A percentile compares a stretch with the other conserved stretches of the same genome.
These are phyloP conservation scores for Xanthoconium purpureum DNA, from an alignment of 768 basidiomycete species.

Conservation along the genomic window DNA sequence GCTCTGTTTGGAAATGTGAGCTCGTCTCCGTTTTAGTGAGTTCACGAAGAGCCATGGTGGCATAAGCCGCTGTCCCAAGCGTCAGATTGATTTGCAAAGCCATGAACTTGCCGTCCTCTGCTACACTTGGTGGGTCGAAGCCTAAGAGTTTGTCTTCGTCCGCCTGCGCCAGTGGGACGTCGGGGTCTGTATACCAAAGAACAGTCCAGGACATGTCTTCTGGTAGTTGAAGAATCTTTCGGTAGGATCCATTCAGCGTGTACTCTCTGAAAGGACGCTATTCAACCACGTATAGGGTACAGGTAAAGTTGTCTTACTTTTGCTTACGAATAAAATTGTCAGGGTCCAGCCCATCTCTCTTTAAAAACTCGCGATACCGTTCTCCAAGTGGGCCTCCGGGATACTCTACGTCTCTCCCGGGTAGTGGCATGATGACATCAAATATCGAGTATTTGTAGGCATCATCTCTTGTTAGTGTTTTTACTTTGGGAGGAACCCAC, in stretches of 20 bases:
- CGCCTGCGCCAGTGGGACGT: constrained; percentile 86
- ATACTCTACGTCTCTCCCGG: constrained; percentile 91
- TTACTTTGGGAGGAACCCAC: constrained; percentile 70
- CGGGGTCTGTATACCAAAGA: constrained; percentile 88
- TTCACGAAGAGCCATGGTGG: constrained; percentile 96
- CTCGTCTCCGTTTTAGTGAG: constrained; percentile 95
- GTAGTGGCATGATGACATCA: constrained; percentile 96
- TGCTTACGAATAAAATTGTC: constrained; percentile 88
- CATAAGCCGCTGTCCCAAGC: constrained; percentile 92
- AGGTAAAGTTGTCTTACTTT: constrained; percentile 49
- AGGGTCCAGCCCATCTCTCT: constrained; percentile 84
- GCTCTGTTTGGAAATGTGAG: constrained; percentile 80
- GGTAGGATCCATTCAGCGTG: constrained; percentile 88
- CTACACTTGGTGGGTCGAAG: constrained; percentile 65
- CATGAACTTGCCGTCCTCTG: constrained; percentile 75
- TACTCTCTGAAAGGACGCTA: constrained; percentile 63
- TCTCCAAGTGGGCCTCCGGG: constrained; percentile 88
- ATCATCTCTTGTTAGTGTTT: constrained; percentile 74
- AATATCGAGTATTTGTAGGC: constrained; percentile 81
- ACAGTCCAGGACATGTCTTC: constrained; percentile 78
- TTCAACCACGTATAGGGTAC: constrained; percentile 5
- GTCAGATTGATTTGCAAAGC: constrained; percentile 83
- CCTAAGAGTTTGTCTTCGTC: constrained; percentile 92
- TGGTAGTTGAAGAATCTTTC: constrained; percentile 85
- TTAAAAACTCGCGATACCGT: constrained; percentile 76